Evolutionary conservation across 805 yeast genomes (phyloP).

Genomic region (Scheffersomyces ergatensis): DNA sequence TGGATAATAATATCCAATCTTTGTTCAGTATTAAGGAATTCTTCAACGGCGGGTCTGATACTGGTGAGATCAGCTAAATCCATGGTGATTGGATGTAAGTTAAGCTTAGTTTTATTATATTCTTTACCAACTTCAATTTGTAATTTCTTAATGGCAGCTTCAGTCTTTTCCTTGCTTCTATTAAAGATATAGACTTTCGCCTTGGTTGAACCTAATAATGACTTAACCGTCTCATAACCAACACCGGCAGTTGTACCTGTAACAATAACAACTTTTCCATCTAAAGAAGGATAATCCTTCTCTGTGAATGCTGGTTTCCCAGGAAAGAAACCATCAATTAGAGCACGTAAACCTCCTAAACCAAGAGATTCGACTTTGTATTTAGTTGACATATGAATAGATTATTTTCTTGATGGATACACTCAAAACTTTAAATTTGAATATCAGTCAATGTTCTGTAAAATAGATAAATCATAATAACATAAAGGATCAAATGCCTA

Average conservation of each 20-base stretch:
- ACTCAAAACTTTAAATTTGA: no score
- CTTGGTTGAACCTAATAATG: constrained; percentile 25
- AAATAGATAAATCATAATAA: no score
- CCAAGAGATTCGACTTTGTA: no score
- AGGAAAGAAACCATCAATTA: constrained; percentile 6
- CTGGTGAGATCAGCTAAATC: constrained; percentile 39
- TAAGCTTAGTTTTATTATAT: constrained; percentile 4
- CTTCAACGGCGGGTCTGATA: constrained; percentile 33
- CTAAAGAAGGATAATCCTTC: constrained; percentile 25
- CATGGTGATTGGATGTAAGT: constrained; percentile 15
- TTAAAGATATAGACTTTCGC: constrained; percentile 34
- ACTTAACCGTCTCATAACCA: constrained; percentile 23
- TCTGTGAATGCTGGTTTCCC: constrained; percentile 8
- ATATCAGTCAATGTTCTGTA: no score
- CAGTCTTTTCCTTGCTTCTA: constrained; percentile 30
- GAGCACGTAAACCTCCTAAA: no score
- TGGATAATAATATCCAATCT: constrained; percentile 20
- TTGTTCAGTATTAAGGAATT: constrained; percentile 12
- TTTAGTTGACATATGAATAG: no score
- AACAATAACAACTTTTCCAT: constrained; percentile 35
- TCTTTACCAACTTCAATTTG: constrained; percentile 17
- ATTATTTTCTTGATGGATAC: no score
- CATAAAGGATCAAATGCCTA: no score
- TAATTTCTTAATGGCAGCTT: constrained; percentile 21
- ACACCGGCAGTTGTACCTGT: constrained; percentile 42